A percentile compares a stretch with the other conserved stretches of the same genome.
These are phyloP conservation scores for Ramularia collo-cygni DNA, from an alignment of 2,329 filamentous ascomycete species.

Conservation along the genomic window DNA sequence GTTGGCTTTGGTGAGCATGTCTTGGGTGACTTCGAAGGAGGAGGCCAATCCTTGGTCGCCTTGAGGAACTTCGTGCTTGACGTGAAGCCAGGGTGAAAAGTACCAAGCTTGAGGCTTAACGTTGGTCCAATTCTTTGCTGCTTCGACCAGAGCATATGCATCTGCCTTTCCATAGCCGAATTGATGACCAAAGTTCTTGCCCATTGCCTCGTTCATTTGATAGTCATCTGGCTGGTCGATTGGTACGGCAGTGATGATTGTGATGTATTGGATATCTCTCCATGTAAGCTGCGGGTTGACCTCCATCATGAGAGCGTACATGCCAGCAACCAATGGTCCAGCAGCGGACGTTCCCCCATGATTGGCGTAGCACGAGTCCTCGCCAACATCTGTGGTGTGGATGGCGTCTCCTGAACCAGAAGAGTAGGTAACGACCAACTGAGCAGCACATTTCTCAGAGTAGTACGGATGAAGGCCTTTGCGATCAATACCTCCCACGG, in stretches of 20 bases:
- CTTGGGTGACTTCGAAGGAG: slow-evolving; percentile 71
- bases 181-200: slow-evolving; percentile 84
- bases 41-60: slow-evolving; percentile 72
- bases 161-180: slow-evolving; percentile 96
- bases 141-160: slow-evolving; percentile 74
- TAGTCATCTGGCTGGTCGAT: slow-evolving; percentile 73
- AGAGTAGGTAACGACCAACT: slow-evolving; percentile 93
- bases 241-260: slow-evolving; percentile 74
- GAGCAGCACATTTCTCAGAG: slow-evolving; percentile 91
- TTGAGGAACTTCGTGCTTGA: slow-evolving; percentile 78
- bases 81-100: slow-evolving; percentile 87
- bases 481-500: slow-evolving; percentile 85
- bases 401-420: slow-evolving; percentile 85
- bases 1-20: slow-evolving; percentile 77
- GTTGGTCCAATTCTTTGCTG: slow-evolving; percentile 73
- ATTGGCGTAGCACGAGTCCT: slow-evolving; percentile 65
- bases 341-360: slow-evolving; percentile 96
- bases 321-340: slow-evolving; percentile 79
- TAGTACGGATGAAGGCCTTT: slow-evolving; percentile 89
- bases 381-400: slow-evolving; percentile 90
- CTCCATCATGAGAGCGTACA: slow-evolving; percentile 81
- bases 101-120: slow-evolving; percentile 96
- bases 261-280: slow-evolving; percentile 91
- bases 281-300: slow-evolving; percentile 81
- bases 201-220: slow-evolving; percentile 66